Conservation (phyloP, 352 stramenopile species). For the Hyaloperonospora brassicae region DNA sequence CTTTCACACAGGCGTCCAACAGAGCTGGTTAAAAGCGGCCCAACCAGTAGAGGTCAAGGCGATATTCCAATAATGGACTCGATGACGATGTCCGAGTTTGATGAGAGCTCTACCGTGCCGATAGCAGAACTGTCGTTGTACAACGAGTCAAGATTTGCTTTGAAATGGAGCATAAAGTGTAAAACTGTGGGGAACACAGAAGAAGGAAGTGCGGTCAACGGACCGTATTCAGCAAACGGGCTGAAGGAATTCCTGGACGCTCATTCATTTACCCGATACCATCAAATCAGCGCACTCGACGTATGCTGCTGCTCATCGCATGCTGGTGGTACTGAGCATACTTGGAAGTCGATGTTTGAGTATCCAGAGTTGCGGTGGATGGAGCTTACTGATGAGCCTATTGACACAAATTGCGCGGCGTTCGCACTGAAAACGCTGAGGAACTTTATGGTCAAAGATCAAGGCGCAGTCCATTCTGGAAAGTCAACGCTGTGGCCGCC, state of each 20-base stretch:
- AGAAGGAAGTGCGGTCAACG: constrained; percentile 19
- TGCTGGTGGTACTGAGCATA: constrained; percentile 30
- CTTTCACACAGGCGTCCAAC: constrained; percentile 39
- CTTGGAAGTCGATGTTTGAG: constrained; percentile 54
- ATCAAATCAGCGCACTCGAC: constrained; percentile 32
- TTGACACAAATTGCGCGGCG: constrained; percentile 39
- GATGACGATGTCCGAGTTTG: constrained; percentile 31
- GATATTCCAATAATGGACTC: constrained; percentile 71
- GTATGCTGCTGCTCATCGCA: constrained; percentile 63
- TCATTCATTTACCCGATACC: constrained; percentile 25
- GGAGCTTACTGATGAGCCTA: constrained; percentile 57
- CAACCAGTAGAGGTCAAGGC: constrained; percentile 20
- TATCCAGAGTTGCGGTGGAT: constrained; percentile 76
- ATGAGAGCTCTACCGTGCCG: constrained; percentile 42
- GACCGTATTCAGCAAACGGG: constrained; percentile 46
- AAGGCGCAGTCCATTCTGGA: constrained; percentile 14
- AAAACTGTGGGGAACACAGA: constrained; percentile 17
- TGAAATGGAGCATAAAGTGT: constrained; percentile 59
- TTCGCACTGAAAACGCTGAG: constrained; percentile 50
- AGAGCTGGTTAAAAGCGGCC: constrained; percentile 7
- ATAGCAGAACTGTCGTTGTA: constrained; percentile 60
- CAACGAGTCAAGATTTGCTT: constrained; percentile 48
- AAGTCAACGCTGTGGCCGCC: constrained; percentile 43
- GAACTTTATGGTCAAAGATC: constrained; percentile 56
- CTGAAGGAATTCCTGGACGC: constrained; percentile 52